Evolutionary conservation across 768 basidiomycete genomes (phyloP), one percentile per base, ranked within the genome.

Genomic region (Kwoniella sp.): DNA sequence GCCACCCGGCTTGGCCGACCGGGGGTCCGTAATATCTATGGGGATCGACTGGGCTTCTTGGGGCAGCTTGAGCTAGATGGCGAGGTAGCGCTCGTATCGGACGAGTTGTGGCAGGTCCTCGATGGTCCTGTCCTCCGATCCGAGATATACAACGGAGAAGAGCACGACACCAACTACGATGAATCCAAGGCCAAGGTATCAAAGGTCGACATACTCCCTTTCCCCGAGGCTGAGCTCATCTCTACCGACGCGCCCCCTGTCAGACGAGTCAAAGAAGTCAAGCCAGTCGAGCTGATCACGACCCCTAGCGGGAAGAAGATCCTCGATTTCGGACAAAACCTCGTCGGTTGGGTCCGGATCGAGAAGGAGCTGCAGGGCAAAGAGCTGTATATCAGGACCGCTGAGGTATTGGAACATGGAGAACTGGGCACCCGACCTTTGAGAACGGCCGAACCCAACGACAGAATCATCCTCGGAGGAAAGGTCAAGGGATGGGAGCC

Each of bases 311-410:
- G 78, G 15, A 74, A 77, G 53, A 70, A 31, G 15, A 63, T 78
- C n/a, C 48, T 79, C 22, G 77, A 78, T 61, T 79, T 79, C 55
- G 78, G 78, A 12, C 76, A 79, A 55, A 79, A 79, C 54, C 58
- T 79, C 13, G 77, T 76, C 0, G 78, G 78, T 15, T 75, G 74
- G 73, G 37, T 78, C 4, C 47, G 71, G 30, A 58, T 79, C 51
- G 52, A 73, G 4, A 26, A 37, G 11, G 56, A 61, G 38, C 12
- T 59, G 1, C 25, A 55, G 41, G 61, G 68, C 23, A 29, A 47
- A 2, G 59, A 66, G 45, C 58, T 79, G 20, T 38, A 65, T 17
- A 25, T 80, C 11, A 60, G 66, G 1, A 73, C 74, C 41, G 78
- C 78, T 1, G 78, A 79, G 57, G 78, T 79, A 0, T 51, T 79